Evolutionary conservation across 2,329 filamentous ascomycete genomes (phyloP).

Genomic region (Fusarium irregulare): DNA sequence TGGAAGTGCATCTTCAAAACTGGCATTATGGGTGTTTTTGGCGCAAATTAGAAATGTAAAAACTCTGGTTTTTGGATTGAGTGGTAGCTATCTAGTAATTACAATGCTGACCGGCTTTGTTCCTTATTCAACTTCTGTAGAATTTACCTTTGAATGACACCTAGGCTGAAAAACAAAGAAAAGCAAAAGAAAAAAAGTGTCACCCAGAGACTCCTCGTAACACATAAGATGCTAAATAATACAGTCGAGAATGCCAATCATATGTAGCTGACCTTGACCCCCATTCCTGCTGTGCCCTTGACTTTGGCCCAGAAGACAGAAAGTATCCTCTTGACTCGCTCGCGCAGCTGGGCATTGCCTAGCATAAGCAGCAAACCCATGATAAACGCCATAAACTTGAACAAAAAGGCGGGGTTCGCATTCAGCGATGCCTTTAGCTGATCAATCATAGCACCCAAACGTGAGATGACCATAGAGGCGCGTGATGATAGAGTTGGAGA

Average conservation of each 20-base stretch:
- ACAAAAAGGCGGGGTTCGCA: slow-evolving; percentile 67
- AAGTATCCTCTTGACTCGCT: slow-evolving; percentile 76
- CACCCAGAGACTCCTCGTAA: slow-evolving; percentile 47
- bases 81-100: slow-evolving; percentile 26
- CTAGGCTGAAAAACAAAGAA: slow-evolving; percentile 21
- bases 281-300: slow-evolving; percentile 89
- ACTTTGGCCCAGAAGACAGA: slow-evolving; percentile 83
- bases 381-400: slow-evolving; percentile 80
- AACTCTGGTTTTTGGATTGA: slow-evolving; percentile 17
- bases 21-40: slow-evolving; percentile 41
- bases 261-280: slow-evolving; percentile 96
- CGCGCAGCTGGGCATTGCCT: slow-evolving; percentile 78
- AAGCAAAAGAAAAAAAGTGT: slow-evolving; percentile 5
- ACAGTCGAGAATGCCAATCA: slow-evolving; percentile 55
- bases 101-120: slow-evolving; percentile 22
- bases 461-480: slow-evolving; percentile 64
- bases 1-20: slow-evolving; percentile 24
- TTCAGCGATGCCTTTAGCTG: slow-evolving; percentile 62
- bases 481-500: slow-evolving; percentile 57
- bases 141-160: slow-evolving; percentile 32
- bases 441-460: slow-evolving; percentile 63
- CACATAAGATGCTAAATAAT: slow-evolving; percentile 42
- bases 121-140: slow-evolving; percentile 19
- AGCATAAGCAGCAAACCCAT: slow-evolving; percentile 81
- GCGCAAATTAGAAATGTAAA: slow-evolving; percentile 33